A percentile compares a stretch with the other conserved stretches of the same genome.
Evolutionary conservation across 352 stramenopile species (phyloP).

Genomic region (Globisporangium takayamanum): DNA sequence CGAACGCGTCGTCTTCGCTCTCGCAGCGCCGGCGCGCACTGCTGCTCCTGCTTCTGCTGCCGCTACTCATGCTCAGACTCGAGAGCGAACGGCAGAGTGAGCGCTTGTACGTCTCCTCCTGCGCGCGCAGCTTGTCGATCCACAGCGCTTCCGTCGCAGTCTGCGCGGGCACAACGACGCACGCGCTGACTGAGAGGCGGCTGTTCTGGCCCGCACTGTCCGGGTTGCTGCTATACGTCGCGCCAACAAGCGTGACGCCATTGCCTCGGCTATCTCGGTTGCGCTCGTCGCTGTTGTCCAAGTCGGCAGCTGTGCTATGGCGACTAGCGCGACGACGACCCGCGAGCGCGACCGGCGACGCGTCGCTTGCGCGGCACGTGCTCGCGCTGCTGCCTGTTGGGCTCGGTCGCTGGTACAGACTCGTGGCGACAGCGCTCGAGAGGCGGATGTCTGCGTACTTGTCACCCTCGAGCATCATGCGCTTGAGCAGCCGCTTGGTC

Average conservation of each 20-base stretch:
- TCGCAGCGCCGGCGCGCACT: constrained; percentile 8
- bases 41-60: background rate
- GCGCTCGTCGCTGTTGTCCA: background rate
- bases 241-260: background rate
- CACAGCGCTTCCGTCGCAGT: constrained; percentile 6
- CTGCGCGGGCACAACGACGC: constrained; percentile 10
- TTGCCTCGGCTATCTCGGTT: background rate
- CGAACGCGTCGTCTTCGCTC: constrained; percentile 26
- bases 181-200: constrained; percentile 12
- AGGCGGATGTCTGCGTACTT: constrained; percentile 14
- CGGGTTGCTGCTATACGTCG: background rate
- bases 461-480: constrained; percentile 13
- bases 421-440: constrained; percentile 3
- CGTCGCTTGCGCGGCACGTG: background rate
- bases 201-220: background rate
- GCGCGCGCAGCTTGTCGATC: constrained; percentile 15
- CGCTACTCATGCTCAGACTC: background rate
- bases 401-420: background rate
- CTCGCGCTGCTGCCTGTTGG: background rate
- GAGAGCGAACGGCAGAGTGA: constrained; percentile 8
- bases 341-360: background rate
- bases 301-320: background rate
- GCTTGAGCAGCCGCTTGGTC: constrained; percentile 12
- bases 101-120: constrained; percentile 12
- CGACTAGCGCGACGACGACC: background rate